Evolutionary conservation across 345 rosid genomes (phyloP), one percentile per base, ranked within the genome.

Genomic region (Gossypium turneri): DNA sequence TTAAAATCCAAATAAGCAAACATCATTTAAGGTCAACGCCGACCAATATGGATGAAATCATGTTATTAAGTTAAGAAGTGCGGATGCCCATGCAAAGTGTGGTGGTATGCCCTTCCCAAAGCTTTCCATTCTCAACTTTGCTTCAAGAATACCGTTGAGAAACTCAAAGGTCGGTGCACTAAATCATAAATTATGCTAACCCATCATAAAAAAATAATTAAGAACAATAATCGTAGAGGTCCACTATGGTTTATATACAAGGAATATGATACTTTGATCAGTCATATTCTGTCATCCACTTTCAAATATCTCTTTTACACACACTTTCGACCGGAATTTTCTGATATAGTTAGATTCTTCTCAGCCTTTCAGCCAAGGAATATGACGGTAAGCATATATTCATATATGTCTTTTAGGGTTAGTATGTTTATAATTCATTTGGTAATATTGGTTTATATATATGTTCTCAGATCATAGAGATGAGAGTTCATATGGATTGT

Each of bases 401-500:
- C 27, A 60, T 60, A 60, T 1, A 59, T 59, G 7, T 56, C 57
- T 16, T 16, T 52, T 50, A 50, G 53, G 6, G 1, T 52, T 52
- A 52, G 12, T 9, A 55, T 55, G 1, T 3, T 2, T 29, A 6
- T 61, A 27, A 27, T 60, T 60, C n/a, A 2, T 60, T 27, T 25
- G 1, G 41, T 16, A 2, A 66, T 22, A 34, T 70, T 1, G 16
- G 15, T 66, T 66, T 70, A 34, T 34, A 34, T 34, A 5, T 27
- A 27, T 52, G 2, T 52, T 70, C 60, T 78, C 86, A 94, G 92
- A 88, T 88, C 56, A 85, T 77, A 60, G 96, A 94, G 80, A 87
- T 92, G 93, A 83, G 94, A 83, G 98, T 92, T 66, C 90, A 94
- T 65, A 94, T 92, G 81, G 98, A 92, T 61, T 94, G 97, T 73